Evolutionary conservation across 768 basidiomycete species (phyloP).

Genomic region (Phanerochaete carnosa): DNA sequence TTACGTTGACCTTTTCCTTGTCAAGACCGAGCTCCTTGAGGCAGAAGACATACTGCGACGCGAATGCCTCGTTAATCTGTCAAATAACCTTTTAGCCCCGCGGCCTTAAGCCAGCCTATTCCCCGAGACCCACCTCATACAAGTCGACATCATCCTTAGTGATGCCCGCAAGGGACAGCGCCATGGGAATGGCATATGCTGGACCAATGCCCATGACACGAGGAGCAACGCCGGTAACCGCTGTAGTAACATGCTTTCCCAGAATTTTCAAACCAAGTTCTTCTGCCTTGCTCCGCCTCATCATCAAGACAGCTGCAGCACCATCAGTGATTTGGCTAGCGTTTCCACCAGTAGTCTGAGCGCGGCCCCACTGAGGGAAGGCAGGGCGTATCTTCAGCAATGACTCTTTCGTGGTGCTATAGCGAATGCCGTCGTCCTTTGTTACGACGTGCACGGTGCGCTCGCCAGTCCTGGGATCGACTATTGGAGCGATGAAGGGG

Average conservation of each 20-base stretch:
- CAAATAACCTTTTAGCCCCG: neutral
- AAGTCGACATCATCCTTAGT: conserved; percentile 69
- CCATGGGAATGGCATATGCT: conserved; percentile 76
- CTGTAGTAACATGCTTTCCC: conserved; percentile 76
- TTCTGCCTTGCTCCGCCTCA: conserved; percentile 78
- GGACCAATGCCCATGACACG: conserved; percentile 91
- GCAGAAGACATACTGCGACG: conserved; percentile 77
- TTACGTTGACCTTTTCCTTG: conserved; percentile 74
- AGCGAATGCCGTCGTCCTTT: conserved; percentile 77
- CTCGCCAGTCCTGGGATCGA: conserved; percentile 52
- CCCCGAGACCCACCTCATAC: conserved; percentile 52
- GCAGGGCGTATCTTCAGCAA: conserved; percentile 67
- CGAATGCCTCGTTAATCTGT: conserved; percentile 91
- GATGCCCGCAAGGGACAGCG: conserved; percentile 64
- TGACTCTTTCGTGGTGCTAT: conserved; percentile 64
- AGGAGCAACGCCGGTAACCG: conserved; percentile 70
- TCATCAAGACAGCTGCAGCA: conserved; percentile 76
- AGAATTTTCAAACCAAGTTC: conserved; percentile 68
- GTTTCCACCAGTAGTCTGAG: conserved; percentile 79
- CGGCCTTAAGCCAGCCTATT: neutral
- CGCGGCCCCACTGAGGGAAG: conserved; percentile 80
- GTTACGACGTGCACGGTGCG: conserved; percentile 51
- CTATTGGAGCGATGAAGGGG: conserved; percentile 65
- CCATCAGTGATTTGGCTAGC: conserved; percentile 86
- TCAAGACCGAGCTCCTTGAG: conserved; percentile 63